Evolutionary conservation across 495 filamentous ascomycete species (phyloP), one percentile per base, ranked within the genome.

Genomic region (Talaromyces adpressus): DNA sequence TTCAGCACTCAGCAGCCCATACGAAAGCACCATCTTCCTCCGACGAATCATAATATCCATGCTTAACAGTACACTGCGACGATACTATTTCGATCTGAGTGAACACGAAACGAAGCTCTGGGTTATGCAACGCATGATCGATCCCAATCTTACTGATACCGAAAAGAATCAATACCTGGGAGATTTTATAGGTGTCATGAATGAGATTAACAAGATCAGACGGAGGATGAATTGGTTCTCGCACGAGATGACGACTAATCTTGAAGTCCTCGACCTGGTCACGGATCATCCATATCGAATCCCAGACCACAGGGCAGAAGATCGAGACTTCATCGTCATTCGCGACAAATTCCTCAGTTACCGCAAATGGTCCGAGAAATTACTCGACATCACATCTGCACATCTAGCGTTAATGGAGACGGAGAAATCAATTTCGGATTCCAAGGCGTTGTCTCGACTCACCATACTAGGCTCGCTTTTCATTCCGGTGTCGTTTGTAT

Each of bases 301-400:
- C 6, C 52, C 23, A 30, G 6, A 6, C 22, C 4, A 27, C 8
- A 53, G 51, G 51, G 23, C 20, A 53, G 54, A 57, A 1, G 54
- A 57, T 23, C 54, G 54, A 34, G 54, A 57, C 29, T 57, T 57
- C n/a, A n/a, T 57, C 54, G 9, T 57, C 54, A 57, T 57, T 7
- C 54, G 54, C 18, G 54, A 57, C 29, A 57, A 57, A 23, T 57
- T 57, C 29, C 6, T 32, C 2, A 57, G 25, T 32, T 57, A 57
- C 22, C 54, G 54, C 2, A 16, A n/a, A 29, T 57, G 54, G 54
- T n/a, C 54, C 3, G 25, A 30, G n/a, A 57, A 57, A 3, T 23
- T 57, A 23, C 54, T 57, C n/a, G 54, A 57, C 18, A 57, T 57
- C 18, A 57, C 54, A 11, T 30, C 54, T 1, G 22, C 23, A 57